Evolutionary conservation across 1,139 yeast species (phyloP), one percentile per base, ranked within the genome.

Genomic region (Suhomyces bolitotheri): DNA sequence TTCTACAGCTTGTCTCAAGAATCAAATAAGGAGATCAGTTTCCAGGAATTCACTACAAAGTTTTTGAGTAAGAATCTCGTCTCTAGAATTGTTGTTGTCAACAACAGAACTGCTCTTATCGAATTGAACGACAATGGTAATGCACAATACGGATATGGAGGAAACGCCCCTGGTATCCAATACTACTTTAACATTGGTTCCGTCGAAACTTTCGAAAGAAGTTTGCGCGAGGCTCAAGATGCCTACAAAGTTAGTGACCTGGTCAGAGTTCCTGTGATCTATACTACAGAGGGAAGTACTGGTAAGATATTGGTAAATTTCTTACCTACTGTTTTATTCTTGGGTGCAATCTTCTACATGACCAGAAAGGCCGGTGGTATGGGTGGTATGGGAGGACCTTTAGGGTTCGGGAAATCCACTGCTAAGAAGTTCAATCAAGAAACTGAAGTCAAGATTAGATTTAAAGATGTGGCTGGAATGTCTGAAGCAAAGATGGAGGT

Each of bases 401-500:
- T 82, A 53, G 81, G 83, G 28, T 81, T 86, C 47, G 96, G 97
- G 21, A 86, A 87, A 56, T 82, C 92, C 28, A 84, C 83, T 36
- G 97, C 97, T 23, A 89, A 90, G 62, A 75, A 85, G 47, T 92
- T 89, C 66, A 90, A 92, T 60, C 89, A 86, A 56, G 96, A 89
- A 55, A 82, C 95, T 5, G 95, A 90, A 44, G 83, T 92, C 40
- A 88, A 88, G 54, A 82, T 87, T 33, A 80, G 81, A 51, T 92
- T 94, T 59, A 80, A 82, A 51, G 97, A 94, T 60, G 98, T 92
- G 37, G 98, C 98, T 1, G 98, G 98, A 22, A 85, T 90, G 78
- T 82, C 83, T 41, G 98, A 92, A 64, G 97, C 98, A n/a, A 92
- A 92, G 61, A 90, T 83, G 53, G 98, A 92, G 64, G 92, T 92